A percentile compares a stretch with the other conserved stretches of the same genome.
Conservation (phyloP, 257 asterid genomes). For the Solanum commersonii region DNA sequence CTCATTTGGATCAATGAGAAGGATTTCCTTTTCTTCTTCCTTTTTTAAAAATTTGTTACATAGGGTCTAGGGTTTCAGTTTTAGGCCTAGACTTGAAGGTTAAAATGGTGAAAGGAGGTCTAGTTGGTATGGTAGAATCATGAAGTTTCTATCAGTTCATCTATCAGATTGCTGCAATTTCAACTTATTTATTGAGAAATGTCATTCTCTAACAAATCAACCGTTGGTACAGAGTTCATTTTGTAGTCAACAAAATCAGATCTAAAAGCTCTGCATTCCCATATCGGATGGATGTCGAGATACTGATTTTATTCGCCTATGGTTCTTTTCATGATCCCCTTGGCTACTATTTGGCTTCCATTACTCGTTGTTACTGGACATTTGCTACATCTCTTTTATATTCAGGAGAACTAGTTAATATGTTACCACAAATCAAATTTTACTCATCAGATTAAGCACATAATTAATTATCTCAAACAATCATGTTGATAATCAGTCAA, state of each 20-base stretch:
- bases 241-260: background rate
- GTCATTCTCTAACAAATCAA: background rate
- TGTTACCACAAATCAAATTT: background rate
- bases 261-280: background rate
- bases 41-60: background rate
- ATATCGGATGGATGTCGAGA: background rate
- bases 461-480: background rate
- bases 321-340: background rate
- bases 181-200: background rate
- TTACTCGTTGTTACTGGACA: background rate
- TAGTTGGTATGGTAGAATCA: background rate
- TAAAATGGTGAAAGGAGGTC: background rate
- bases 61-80: background rate
- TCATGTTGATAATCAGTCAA: background rate
- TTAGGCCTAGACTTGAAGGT: background rate
- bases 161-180: background rate
- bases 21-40: background rate
- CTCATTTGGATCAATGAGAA: background rate
- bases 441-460: background rate
- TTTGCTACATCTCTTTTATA: background rate
- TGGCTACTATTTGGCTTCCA: background rate
- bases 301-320: background rate
- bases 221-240: background rate
- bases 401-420: background rate
- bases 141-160: background rate